A percentile compares a stretch with the other conserved stretches of the same genome.
Conservation (phyloP, 345 rosid genomes). For the Citropsis articulata region DNA sequence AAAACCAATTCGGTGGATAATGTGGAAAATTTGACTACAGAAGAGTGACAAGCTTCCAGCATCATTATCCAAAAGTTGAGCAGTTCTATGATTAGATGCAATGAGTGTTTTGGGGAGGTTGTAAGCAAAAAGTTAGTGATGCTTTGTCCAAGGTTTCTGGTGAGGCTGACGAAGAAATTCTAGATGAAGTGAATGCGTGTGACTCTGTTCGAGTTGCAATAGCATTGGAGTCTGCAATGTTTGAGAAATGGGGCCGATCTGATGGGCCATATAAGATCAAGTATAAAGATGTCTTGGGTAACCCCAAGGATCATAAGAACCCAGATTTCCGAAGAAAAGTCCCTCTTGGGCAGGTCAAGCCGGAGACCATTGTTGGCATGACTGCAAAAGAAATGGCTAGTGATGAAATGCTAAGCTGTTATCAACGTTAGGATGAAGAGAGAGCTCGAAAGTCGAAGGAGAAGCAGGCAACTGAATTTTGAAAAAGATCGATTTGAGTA, state of each 20-base stretch:
- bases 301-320: slow-evolving; percentile 49
- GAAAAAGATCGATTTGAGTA: too few species aligned
- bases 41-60: not conserved
- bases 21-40: not conserved
- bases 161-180: slow-evolving; percentile 32
- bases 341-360: slow-evolving; percentile 29
- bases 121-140: slow-evolving; percentile 39
- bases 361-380: slow-evolving; percentile 9
- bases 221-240: slow-evolving; percentile 40
- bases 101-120: slow-evolving; percentile 40
- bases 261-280: slow-evolving; percentile 36
- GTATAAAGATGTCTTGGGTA: slow-evolving; percentile 45
- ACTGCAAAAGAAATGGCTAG: slow-evolving; percentile 51
- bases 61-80: slow-evolving; percentile 19
- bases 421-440: slow-evolving; percentile 33
- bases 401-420: slow-evolving; percentile 27
- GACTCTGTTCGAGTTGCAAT: slow-evolving; percentile 44
- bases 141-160: slow-evolving; percentile 39
- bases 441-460: slow-evolving; percentile 15
- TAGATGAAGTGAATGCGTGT: slow-evolving; percentile 30
- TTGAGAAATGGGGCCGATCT: slow-evolving; percentile 39
- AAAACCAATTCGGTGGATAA: not conserved
- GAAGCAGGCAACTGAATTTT: too few species aligned
- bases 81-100: slow-evolving; percentile 27
- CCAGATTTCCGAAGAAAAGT: slow-evolving; percentile 55